Percentiles rank a stretch among this genome's conserved stretches.
Evolutionary conservation across 306 rosid genomes (phyloP).

Genomic region (Cicer bijugum): DNA sequence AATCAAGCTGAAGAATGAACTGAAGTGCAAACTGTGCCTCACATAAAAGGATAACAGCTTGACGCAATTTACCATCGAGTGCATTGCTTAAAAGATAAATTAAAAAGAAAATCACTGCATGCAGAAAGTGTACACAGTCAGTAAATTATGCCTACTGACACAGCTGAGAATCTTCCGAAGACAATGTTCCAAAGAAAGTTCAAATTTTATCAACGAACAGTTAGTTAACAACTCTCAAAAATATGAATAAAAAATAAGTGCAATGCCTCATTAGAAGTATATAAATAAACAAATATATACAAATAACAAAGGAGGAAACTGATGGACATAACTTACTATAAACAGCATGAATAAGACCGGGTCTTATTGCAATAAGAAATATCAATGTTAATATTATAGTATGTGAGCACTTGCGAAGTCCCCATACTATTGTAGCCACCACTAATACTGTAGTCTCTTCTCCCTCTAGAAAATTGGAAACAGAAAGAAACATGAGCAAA

Average conservation of each 20-base stretch:
- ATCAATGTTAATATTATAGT: slow-evolving; percentile 68
- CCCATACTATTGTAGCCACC: slow-evolving; percentile 90
- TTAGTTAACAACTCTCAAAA: not conserved
- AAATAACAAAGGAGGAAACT: slow-evolving; percentile 32
- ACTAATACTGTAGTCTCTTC: slow-evolving; percentile 75
- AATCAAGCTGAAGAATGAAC: slow-evolving; percentile 61
- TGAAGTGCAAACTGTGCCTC: slow-evolving; percentile 83
- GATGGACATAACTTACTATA: slow-evolving; percentile 64
- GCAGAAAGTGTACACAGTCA: slow-evolving; percentile 42
- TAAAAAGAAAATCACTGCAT: slow-evolving; percentile 89
- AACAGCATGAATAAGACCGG: slow-evolving; percentile 86
- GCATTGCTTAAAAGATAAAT: slow-evolving; percentile 79
- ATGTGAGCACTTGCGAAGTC: slow-evolving; percentile 84
- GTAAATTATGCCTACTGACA: slow-evolving; percentile 37
- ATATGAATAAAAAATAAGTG: slow-evolving; percentile 18
- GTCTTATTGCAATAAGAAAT: slow-evolving; percentile 82
- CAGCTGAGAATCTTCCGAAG: slow-evolving; percentile 32
- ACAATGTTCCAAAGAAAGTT: slow-evolving; percentile 25
- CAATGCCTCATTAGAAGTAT: slow-evolving; percentile 32
- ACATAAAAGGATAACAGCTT: slow-evolving; percentile 75
- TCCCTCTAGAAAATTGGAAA: slow-evolving; percentile 53
- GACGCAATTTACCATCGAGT: slow-evolving; percentile 67
- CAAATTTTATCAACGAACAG: slow-evolving; percentile 10
- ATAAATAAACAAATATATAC: slow-evolving; percentile 13
- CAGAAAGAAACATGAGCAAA: slow-evolving; percentile 37